phyloP scores from a whole-genome alignment of 306 rosid genomes.

The Cucurbita argyrosperma region DNA sequence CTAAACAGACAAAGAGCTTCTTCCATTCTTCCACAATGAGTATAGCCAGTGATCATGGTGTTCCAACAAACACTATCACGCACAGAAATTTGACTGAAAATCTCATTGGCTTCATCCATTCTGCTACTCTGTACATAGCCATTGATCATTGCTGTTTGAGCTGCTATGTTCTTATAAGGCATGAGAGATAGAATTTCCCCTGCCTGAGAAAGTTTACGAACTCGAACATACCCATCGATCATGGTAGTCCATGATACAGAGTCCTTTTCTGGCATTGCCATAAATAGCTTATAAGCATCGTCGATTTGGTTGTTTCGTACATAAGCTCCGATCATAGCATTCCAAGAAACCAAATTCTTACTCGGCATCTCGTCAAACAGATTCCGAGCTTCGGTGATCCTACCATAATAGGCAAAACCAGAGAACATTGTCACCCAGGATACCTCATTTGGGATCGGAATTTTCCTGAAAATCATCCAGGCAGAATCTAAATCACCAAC shows the following conservation, averaged over 20 bases:
- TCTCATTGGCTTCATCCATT: conserved; percentile 48
- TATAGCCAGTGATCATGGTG: conserved; percentile 64
- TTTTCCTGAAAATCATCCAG: conserved; percentile 40
- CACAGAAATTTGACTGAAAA: conserved; percentile 31
- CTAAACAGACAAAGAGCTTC: conserved; percentile 45
- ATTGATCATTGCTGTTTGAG: conserved; percentile 64
- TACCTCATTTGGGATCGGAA: conserved; percentile 40
- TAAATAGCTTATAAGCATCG: conserved; percentile 42
- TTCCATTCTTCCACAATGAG: conserved; percentile 49
- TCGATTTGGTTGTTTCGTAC: conserved; percentile 43
- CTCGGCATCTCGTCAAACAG: conserved; percentile 51
- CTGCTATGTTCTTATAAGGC: conserved; percentile 58
- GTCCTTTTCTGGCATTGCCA: conserved; percentile 51
- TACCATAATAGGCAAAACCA: conserved; percentile 52
- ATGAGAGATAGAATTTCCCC: conserved; percentile 33
- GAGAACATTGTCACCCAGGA: conserved; percentile 62
- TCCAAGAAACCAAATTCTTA: conserved; percentile 76
- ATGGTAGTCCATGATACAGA: conserved; percentile 77
- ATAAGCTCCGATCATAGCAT: conserved; percentile 76
- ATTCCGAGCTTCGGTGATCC: conserved; percentile 35
- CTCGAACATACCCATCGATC: conserved; percentile 49
- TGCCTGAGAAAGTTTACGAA: conserved; percentile 58
- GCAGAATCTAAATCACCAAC: conserved; percentile 59
- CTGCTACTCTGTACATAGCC: conserved; percentile 47
- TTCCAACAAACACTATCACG: conserved; percentile 68